A percentile compares a stretch with the other conserved stretches of the same genome.
Conservation (phyloP, 805 yeast genomes). For the Teunomyces atbi region DNA sequence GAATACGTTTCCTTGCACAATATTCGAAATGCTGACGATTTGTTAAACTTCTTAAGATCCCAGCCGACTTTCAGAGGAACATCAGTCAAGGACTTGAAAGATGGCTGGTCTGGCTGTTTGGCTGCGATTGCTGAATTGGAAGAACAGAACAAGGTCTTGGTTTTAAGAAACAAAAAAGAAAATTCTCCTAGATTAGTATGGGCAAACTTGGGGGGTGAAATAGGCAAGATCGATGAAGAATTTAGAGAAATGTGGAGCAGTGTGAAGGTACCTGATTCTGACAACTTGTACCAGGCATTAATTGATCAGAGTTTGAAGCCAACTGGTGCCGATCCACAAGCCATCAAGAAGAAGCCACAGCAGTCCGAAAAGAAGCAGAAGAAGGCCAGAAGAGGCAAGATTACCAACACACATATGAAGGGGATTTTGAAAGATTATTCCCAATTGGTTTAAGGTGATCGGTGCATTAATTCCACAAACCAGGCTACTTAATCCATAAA, state of each 20-base stretch:
- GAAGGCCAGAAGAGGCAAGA: conserved; percentile 88
- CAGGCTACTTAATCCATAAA: not conserved
- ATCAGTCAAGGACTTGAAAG: conserved; percentile 75
- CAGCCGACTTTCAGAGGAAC: conserved; percentile 89
- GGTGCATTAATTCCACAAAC: not conserved
- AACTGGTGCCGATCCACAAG: conserved; percentile 96
- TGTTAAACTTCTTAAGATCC: conserved; percentile 67
- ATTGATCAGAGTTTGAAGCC: conserved; percentile 90
- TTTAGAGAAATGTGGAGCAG: conserved; percentile 79
- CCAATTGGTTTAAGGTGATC: conserved; percentile 27
- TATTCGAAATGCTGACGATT: conserved; percentile 75
- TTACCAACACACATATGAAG: conserved; percentile 95
- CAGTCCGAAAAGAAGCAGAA: conserved; percentile 73
- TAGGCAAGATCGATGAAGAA: conserved; percentile 72
- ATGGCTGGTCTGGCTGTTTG: conserved; percentile 93
- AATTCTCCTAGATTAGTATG: conserved; percentile 89
- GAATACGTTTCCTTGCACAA: conserved; percentile 89
- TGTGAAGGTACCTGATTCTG: conserved; percentile 76
- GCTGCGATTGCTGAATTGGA: conserved; percentile 79
- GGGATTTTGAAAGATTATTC: conserved; percentile 89
- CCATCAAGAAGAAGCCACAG: conserved; percentile 64
- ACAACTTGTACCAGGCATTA: conserved; percentile 75
- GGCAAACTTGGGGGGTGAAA: conserved; percentile 78
- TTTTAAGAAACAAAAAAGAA: conserved; percentile 88
- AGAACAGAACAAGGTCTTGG: conserved; percentile 70